Evolutionary conservation across 2,329 filamentous ascomycete genomes (phyloP), one percentile per base, ranked within the genome.

Genomic region (Pestalotiopsis fici): DNA sequence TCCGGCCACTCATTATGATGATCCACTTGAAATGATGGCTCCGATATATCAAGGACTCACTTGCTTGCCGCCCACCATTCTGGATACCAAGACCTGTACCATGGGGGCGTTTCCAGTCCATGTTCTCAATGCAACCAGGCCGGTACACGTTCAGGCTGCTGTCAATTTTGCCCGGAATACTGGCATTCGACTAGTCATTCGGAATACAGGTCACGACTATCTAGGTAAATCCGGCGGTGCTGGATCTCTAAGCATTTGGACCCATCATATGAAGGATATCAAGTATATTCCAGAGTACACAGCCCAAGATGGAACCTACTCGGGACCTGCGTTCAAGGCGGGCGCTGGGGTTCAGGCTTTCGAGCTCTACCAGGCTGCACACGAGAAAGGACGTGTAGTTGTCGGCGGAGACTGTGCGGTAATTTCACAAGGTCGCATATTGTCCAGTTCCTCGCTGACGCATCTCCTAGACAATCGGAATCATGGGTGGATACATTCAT

Each of bases 401-500:
- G 31, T 35, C 2, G 31, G 31, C 7, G 31, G 31, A 11, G 31
- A 35, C 11, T 35, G 31, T 11, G 6, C 31, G 5, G 31, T 35
- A 35, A n/a, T n/a, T n/a, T n/a, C n/a, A n/a, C n/a, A n/a, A n/a
- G n/a, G n/a, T n/a, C n/a, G n/a, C n/a, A n/a, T n/a, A n/a, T n/a
- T n/a, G n/a, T n/a, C n/a, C n/a, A n/a, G n/a, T n/a, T n/a, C n/a
- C n/a, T n/a, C n/a, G n/a, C n/a, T n/a, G n/a, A n/a, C n/a, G n/a
- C n/a, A 35, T 11, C 11, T 35, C 31, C 7, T 35, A 35, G 31
- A 84, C 81, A 0, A 85, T 88, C 4, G 86, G 86, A 3, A 67
- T 86, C 5, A 82, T 83, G 0, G 87, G 87, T 13, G 87, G 87
- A 1, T 90, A 85, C 69, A 82, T 78, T 0, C 83, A 86, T 72